These are phyloP conservation scores for Eruca vesicaria DNA, from an alignment of 441 rosid species.

Conservation along the genomic window DNA sequence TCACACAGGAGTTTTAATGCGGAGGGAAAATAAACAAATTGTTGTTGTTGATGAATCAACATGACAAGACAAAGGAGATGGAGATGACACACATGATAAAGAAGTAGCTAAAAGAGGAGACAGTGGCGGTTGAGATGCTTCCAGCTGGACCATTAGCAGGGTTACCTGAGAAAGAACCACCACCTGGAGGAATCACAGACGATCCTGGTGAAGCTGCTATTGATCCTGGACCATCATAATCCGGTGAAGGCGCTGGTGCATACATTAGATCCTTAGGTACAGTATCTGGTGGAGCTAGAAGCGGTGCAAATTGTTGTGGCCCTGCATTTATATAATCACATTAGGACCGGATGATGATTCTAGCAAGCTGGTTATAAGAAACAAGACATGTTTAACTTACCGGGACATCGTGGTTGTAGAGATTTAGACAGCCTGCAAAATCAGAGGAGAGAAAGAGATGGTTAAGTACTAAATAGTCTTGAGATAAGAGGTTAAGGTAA, in stretches of 20 bases:
- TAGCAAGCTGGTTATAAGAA: background rate
- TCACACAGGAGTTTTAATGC: background rate
- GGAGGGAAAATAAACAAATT: background rate
- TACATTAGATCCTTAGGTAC: slow-evolving; percentile 46
- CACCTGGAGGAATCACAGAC: slow-evolving; percentile 52
- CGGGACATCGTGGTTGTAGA: slow-evolving; percentile 92
- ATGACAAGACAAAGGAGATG: slow-evolving; percentile 2
- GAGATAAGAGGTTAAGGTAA: background rate
- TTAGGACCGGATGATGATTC: background rate
- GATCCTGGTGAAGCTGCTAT: slow-evolving; percentile 45
- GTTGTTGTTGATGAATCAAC: slow-evolving; percentile 19
- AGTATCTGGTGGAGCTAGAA: slow-evolving; percentile 75
- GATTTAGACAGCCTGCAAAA: slow-evolving; percentile 61
- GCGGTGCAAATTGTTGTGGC: slow-evolving; percentile 71
- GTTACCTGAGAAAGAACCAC: slow-evolving; percentile 51
- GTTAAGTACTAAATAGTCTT: background rate
- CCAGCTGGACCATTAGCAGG: slow-evolving; percentile 65
- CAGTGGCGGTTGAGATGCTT: slow-evolving; percentile 47
- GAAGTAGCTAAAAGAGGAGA: slow-evolving; percentile 35
- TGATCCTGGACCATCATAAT: slow-evolving; percentile 40
- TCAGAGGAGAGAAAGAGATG: background rate
- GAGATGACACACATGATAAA: slow-evolving; percentile 13
- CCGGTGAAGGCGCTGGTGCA: slow-evolving; percentile 80
- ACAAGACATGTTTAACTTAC: slow-evolving; percentile 35
- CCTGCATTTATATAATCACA: slow-evolving; percentile 41